These are phyloP conservation scores for Mycena kentingensis DNA, from an alignment of 768 basidiomycete genomes.

Conservation along the genomic window DNA sequence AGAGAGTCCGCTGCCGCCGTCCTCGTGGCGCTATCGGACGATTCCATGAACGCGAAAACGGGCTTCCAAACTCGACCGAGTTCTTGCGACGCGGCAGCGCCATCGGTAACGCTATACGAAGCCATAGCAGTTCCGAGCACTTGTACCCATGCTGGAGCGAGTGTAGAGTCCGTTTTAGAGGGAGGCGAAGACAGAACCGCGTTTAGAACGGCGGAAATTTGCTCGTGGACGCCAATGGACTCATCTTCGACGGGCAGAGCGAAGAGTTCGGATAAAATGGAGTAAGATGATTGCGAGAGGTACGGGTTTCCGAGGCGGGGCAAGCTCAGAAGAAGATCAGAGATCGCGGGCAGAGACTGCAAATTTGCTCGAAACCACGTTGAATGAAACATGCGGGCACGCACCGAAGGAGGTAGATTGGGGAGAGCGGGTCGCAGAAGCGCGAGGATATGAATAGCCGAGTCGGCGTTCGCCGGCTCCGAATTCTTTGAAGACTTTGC, in stretches of 20 bases:
- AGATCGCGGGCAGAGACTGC: slow-evolving; percentile 76
- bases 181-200: slow-evolving; percentile 73
- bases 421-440: slow-evolving; percentile 65
- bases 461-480: slow-evolving; percentile 64
- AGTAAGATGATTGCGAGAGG: slow-evolving; percentile 85
- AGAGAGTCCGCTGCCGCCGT: slow-evolving; percentile 68
- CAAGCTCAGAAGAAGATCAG: slow-evolving; percentile 71
- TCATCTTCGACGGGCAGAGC: slow-evolving; percentile 52
- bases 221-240: slow-evolving; percentile 49
- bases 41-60: slow-evolving; percentile 78
- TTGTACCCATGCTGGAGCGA: slow-evolving; percentile 78
- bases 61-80: slow-evolving; percentile 71
- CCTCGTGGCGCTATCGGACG: slow-evolving; percentile 58
- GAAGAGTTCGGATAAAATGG: slow-evolving; percentile 83
- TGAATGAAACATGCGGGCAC: slow-evolving; percentile 29
- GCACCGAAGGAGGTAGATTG: slow-evolving; percentile 68
- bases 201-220: slow-evolving; percentile 62
- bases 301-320: slow-evolving; percentile 89
- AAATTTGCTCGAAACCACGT: slow-evolving; percentile 15
- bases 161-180: slow-evolving; percentile 62
- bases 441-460: slow-evolving; percentile 75
- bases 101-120: slow-evolving; percentile 55
- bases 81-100: slow-evolving; percentile 53
- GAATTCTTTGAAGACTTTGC: slow-evolving; percentile 57
- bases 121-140: slow-evolving; percentile 75